Evolutionary conservation across 306 rosid species (phyloP), one percentile per base, ranked within the genome.

Genomic region (Acacia acuminata): DNA sequence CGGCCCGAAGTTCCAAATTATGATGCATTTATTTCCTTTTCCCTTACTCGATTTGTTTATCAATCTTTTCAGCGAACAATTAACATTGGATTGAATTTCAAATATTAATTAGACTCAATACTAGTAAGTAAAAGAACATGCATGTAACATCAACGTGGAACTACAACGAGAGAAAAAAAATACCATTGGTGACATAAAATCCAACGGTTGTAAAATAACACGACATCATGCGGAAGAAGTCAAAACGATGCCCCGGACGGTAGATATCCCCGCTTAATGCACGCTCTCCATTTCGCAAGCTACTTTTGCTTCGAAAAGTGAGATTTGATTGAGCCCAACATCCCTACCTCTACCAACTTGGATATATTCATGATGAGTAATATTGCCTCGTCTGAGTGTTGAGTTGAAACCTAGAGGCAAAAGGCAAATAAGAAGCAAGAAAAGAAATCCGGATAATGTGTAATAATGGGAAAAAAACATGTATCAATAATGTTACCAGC

Each of bases 281-380:
- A 87, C 92, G 98, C 90, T 93, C 98, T 87, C 98, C 98, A 81
- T 95, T 95, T 50, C 99, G 66, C 98, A 93, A 77, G 99, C 97
- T 73, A 95, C 98, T 85, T 95, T 95, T 19, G 98, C 99, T 88
- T 95, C 98, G 77, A 95, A 93, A 70, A 95, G 94, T 50, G 99
- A 96, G 84, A 93, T 96, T 86, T 96, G 99, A 73, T 96, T 96
- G 78, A 96, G 97, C 64, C 98, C 99, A 64, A 96, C 99, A 84
- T 96, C 99, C 83, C 99, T 90, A 55, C 99, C 99, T 85, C 94
- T 96, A 78, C 99, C 99, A 61, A 94, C 93, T 90, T 96, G 99
- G 88, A 96, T 90, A 81, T 96, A 96, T 85, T 96, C 99, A 53
- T 96, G 99, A 83, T 96, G 99, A 60, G 99, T 96, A 51, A 96